These are phyloP conservation scores for Gentiana macrophylla DNA, from an alignment of 257 asterid genomes.

Conservation along the genomic window DNA sequence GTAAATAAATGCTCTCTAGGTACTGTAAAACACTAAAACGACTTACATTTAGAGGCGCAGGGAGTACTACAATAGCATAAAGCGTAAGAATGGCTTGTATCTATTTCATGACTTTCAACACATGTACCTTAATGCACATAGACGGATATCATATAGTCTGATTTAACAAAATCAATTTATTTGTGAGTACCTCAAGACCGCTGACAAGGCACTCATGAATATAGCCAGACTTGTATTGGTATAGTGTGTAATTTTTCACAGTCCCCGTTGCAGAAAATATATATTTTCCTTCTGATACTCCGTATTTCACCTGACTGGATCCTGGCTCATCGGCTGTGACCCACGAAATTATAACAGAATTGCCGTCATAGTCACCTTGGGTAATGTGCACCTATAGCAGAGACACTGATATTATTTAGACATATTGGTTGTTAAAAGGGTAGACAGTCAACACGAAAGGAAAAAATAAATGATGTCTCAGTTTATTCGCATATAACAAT, in stretches of 20 bases:
- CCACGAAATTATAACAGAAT: slow-evolving; percentile 87
- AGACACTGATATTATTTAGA: background rate
- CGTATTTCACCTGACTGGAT: slow-evolving; percentile 63
- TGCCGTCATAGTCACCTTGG: slow-evolving; percentile 96
- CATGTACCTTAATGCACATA: background rate
- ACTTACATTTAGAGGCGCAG: background rate
- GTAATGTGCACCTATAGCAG: slow-evolving; percentile 76
- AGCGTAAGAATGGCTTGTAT: no score
- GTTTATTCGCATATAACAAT: no score
- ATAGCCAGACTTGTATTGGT: slow-evolving; percentile 73
- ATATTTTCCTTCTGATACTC: slow-evolving; percentile 62
- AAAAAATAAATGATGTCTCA: background rate
- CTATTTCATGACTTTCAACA: no score
- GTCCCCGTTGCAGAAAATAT: slow-evolving; percentile 55
- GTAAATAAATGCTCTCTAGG: no score
- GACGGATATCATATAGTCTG: background rate
- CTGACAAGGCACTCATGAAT: slow-evolving; percentile 76
- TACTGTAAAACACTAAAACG: no score
- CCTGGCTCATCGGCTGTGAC: slow-evolving; percentile 72
- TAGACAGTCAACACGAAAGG: background rate
- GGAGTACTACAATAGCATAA: no score
- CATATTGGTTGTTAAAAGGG: background rate
- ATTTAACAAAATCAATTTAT: no score
- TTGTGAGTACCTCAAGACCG: slow-evolving; percentile 65
- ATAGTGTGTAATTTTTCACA: slow-evolving; percentile 58